phyloP scores from a whole-genome alignment of 768 basidiomycete species.

The Coprinopsis cinerea region DNA sequence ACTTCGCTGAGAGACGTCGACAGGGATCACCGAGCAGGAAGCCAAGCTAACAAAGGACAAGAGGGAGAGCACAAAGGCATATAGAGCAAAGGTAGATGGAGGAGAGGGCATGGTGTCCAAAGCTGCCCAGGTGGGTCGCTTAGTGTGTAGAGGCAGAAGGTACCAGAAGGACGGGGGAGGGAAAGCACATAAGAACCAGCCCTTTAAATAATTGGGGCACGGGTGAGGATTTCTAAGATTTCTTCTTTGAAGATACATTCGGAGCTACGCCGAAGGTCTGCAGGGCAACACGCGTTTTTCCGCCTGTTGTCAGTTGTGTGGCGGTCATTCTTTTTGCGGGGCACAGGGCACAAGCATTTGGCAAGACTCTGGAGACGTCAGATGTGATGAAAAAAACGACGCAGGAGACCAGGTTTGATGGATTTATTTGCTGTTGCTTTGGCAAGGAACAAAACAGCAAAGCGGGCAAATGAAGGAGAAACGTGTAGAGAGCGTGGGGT shows the following conservation, averaged over 20 bases:
- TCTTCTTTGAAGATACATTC: background rate
- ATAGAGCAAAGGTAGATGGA: background rate
- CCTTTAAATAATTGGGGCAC: background rate
- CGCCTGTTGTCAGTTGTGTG: conserved; percentile 9
- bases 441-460: background rate
- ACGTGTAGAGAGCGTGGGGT: too few species aligned
- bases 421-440: background rate
- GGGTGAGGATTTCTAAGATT: background rate
- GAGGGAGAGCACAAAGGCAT: background rate
- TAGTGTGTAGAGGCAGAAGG: background rate
- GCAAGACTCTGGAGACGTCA: conserved; percentile 6
- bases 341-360: conserved; percentile 1
- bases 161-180: background rate
- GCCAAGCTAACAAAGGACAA: background rate
- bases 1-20: background rate
- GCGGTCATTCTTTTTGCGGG: background rate
- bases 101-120: conserved; percentile 1
- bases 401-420: background rate
- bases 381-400: conserved; percentile 2
- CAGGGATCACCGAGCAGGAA: background rate
- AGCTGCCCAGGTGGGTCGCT: background rate
- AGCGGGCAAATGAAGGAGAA: background rate
- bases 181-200: background rate
- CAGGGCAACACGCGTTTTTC: background rate
- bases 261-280: conserved; percentile 1